A percentile compares a stretch with the other conserved stretches of the same genome.
phyloP scores from a whole-genome alignment of 1,284 basidiomycete species.

The Ceratobasidium sp. region DNA sequence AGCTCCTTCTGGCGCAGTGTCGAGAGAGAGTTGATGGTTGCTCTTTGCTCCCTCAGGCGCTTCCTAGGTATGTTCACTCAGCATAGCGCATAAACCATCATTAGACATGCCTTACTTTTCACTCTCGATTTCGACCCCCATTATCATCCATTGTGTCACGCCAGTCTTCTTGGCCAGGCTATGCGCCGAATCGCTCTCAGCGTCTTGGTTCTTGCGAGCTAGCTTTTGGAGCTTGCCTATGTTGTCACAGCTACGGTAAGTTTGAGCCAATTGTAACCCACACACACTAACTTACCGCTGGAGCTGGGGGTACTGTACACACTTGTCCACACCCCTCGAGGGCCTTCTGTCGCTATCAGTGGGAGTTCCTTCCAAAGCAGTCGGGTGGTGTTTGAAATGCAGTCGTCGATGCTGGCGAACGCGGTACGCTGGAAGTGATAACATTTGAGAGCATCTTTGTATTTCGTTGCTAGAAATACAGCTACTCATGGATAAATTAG shows the following conservation, averaged over 20 bases:
- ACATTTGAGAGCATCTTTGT: neutral
- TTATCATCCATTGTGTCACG: constrained; percentile 1
- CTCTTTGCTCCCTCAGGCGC: neutral
- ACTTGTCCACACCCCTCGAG: neutral
- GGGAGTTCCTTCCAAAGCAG: neutral
- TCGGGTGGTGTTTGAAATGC: neutral
- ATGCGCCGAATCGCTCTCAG: neutral
- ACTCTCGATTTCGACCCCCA: constrained; percentile 13
- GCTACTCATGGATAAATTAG: neutral
- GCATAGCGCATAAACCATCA: neutral
- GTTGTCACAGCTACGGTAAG: neutral
- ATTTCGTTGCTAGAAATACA: neutral
- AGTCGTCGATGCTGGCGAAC: neutral
- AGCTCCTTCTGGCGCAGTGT: neutral
- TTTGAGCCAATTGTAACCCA: neutral
- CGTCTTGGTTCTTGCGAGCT: neutral
- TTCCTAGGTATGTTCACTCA: neutral
- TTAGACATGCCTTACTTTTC: neutral
- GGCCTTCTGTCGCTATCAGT: neutral
- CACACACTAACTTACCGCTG: no score
- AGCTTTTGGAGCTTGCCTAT: neutral
- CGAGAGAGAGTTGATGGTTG: neutral
- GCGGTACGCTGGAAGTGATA: neutral
- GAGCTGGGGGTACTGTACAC: no score
- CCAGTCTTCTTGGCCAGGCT: neutral